Evolutionary conservation across 805 yeast species (phyloP), one percentile per base, ranked within the genome.

Genomic region (Lipomyces mesembrius): DNA sequence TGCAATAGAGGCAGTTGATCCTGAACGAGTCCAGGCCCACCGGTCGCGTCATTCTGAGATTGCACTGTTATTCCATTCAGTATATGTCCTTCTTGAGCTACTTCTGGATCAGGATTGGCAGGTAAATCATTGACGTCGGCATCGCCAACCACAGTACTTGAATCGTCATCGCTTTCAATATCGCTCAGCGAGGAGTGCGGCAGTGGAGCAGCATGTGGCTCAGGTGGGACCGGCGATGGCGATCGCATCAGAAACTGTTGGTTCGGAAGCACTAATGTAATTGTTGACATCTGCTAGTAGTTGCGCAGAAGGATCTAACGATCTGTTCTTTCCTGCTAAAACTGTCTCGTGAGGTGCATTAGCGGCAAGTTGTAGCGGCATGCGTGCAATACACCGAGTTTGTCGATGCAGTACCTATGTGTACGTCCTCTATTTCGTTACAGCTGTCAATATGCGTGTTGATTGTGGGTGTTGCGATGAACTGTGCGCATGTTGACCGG

Each of bases 71-170:
- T 3, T n/a, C 49, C 49, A 43, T 43, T n/a, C 49, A 37, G 43
- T 12, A 37, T 5, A 37, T 17, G 20, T 43, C 49, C 49, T n/a
- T n/a, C 49, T 43, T 43, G 22, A 17, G 22, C 9, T 17, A n/a
- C 49, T 17, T 43, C 49, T 17, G 22, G 49, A 43, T 43, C 49
- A 25, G 55, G 55, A 8, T 25, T 3, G n/a, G n/a, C 29, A 29
- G 14, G n/a, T 12, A 52, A n/a, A 14, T 52, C 55, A 6, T 14
- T 25, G 17, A 22, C 57, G 17, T 27, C 59, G 49, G 17, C 49
- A 3, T 56, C 59, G 59, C 59, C 59, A 22, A 56, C 17, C 35
- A 56, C 49, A 12, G 59, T 56, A 29, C 59, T 56, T 29, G 59
- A 27, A 32, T 56, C 59, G 34, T 56, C 59, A 25, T 56, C 59